These are phyloP conservation scores for Filobasidium wieringae DNA, from an alignment of 768 basidiomycete genomes.

Conservation along the genomic window DNA sequence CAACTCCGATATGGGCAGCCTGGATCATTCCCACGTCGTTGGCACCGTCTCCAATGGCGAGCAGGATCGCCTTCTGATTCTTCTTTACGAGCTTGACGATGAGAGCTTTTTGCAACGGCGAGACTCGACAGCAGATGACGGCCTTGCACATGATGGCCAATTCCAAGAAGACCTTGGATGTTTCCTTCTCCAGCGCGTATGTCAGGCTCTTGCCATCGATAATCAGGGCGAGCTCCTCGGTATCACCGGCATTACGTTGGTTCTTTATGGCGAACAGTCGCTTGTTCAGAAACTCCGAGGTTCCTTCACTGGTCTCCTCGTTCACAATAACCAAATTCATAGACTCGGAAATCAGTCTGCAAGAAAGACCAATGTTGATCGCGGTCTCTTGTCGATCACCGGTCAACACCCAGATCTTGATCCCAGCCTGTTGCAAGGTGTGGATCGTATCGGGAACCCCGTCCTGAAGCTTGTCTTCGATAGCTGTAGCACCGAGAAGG, in stretches of 20 bases:
- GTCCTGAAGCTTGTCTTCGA: constrained; percentile 97
- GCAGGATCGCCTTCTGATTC: constrained; percentile 79
- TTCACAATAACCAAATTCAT: constrained; percentile 98
- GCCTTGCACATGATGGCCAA: constrained; percentile 97
- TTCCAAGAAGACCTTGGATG: constrained; percentile 81
- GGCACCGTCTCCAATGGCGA: constrained; percentile 94
- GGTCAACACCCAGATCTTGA: constrained; percentile 98
- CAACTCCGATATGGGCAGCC: constrained; percentile 92
- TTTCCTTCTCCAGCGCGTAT: constrained; percentile 84
- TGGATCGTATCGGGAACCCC: constrained; percentile 98
- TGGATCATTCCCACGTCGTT: constrained; percentile 99
- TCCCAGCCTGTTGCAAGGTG: constrained; percentile 92
- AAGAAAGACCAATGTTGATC: constrained; percentile 97
- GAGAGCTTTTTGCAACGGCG: constrained; percentile 90
- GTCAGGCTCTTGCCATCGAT: constrained; percentile 97
- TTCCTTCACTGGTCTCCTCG: constrained; percentile 68
- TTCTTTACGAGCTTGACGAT: constrained; percentile 99
- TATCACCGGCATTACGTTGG: constrained; percentile 77
- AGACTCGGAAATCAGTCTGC: constrained; percentile 88
- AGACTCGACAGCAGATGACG: constrained; percentile 96
- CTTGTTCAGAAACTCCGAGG: constrained; percentile 74
- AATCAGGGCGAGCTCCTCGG: constrained; percentile 85
- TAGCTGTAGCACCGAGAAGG: constrained; percentile 88
- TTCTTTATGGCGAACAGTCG: constrained; percentile 85
- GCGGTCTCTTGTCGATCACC: constrained; percentile 98